A percentile compares a stretch with the other conserved stretches of the same genome.
Evolutionary conservation across 805 yeast genomes (phyloP).

Genomic region (Starmerella bombi): DNA sequence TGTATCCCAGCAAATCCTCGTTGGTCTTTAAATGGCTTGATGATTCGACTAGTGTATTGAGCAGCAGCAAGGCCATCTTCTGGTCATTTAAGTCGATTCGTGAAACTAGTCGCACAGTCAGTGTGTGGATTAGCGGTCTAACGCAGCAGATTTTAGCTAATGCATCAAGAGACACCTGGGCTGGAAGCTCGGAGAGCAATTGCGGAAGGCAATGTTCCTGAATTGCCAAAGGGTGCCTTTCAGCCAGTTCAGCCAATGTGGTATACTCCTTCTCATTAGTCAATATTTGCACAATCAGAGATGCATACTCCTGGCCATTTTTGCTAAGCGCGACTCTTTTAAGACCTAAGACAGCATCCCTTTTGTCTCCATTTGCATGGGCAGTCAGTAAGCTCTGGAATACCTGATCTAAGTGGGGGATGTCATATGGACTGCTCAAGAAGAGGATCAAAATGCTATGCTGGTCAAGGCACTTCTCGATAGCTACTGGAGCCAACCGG

Average conservation of each 20-base stretch:
- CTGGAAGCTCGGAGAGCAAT: conserved; percentile 33
- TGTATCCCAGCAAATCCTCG: conserved; percentile 18
- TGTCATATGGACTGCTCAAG: conserved; percentile 13
- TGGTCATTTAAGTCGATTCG: conserved; percentile 21
- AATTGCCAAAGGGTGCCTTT: conserved; percentile 31
- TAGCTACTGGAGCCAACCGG: conserved; percentile 37
- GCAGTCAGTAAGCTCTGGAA: conserved; percentile 51
- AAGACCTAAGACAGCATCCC: conserved; percentile 52
- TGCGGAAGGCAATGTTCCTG: conserved; percentile 41
- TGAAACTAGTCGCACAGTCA: conserved; percentile 30
- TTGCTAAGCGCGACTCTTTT: conserved; percentile 36
- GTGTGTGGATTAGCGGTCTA: conserved; percentile 29
- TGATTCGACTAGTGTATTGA: conserved; percentile 24
- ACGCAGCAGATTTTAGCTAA: conserved; percentile 27
- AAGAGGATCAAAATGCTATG: conserved; percentile 4
- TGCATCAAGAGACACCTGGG: conserved; percentile 33
- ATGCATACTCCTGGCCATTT: conserved; percentile 10
- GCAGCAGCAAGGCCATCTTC: conserved; percentile 17
- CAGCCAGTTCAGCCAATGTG: conserved; percentile 41
- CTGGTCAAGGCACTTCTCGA: conserved; percentile 4
- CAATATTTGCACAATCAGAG: conserved; percentile 15
- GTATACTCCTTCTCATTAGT: conserved; percentile 36
- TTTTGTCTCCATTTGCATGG: conserved; percentile 54
- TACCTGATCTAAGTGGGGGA: conserved; percentile 53
- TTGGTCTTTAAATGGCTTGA: conserved; percentile 9